phyloP scores from a whole-genome alignment of 2,329 filamentous ascomycete genomes.

The Ceratocystis destructans region DNA sequence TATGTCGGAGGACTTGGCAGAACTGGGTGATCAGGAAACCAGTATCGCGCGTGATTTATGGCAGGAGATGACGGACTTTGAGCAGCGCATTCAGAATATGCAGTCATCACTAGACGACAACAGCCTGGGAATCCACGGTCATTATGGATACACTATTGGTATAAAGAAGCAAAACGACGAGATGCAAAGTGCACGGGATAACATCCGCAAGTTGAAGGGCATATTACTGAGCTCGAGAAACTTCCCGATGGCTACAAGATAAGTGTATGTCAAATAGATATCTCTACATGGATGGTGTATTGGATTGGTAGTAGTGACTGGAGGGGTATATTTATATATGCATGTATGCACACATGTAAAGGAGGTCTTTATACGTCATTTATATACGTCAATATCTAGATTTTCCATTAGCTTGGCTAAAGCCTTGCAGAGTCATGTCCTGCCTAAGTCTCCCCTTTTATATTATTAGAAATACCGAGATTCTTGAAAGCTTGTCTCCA shows the following conservation, averaged over 20 bases:
- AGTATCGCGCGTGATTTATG: conserved; percentile 15
- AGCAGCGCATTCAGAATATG: conserved; percentile 12
- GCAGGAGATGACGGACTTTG: conserved; percentile 17
- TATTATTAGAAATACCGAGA: background rate
- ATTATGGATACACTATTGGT: conserved; percentile 13
- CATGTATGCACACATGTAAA: background rate
- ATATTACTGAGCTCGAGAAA: conserved; percentile 60
- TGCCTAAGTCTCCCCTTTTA: background rate
- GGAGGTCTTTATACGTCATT: background rate
- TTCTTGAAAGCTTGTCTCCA: background rate
- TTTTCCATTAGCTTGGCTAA: background rate
- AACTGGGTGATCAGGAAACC: conserved; percentile 29
- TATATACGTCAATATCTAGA: background rate
- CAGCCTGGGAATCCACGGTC: conserved; percentile 8
- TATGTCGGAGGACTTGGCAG: conserved; percentile 32
- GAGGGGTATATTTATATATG: background rate
- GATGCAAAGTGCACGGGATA: conserved; percentile 57
- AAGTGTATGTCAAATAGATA: background rate
- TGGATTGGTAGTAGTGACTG: background rate
- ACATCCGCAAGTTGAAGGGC: conserved; percentile 67
- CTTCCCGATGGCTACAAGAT: conserved; percentile 39
- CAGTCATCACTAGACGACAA: background rate
- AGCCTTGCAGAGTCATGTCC: background rate
- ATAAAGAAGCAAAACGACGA: conserved; percentile 41
- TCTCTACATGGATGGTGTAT: background rate